phyloP scores from a whole-genome alignment of 192 early-diverging fungal species.

The Piromyces sp. region DNA sequence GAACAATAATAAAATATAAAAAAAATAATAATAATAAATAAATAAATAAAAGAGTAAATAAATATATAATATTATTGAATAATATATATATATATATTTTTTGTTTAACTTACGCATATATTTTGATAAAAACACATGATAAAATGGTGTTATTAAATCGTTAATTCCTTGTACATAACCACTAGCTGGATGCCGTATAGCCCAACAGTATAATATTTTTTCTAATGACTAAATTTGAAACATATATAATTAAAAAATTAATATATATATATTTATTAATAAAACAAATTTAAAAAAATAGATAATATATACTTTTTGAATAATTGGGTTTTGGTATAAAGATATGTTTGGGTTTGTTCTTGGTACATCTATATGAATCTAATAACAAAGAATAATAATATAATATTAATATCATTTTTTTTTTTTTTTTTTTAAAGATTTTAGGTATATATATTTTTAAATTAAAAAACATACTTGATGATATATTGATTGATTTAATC shows the following conservation, averaged over 20 bases:
- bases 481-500: slow-evolving; percentile 68
- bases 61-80: neutral
- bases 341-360: slow-evolving; percentile 70
- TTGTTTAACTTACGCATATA: slow-evolving; percentile 39
- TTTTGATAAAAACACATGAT: slow-evolving; percentile 69
- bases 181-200: slow-evolving; percentile 86
- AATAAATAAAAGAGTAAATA: too few relatives aligned
- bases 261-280: neutral
- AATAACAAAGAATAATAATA: neutral
- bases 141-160: slow-evolving; percentile 91
- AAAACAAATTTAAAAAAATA: neutral
- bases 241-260: too few relatives aligned
- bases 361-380: slow-evolving; percentile 89
- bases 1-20: too few relatives aligned
- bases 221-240: slow-evolving; percentile 80
- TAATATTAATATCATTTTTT: neutral
- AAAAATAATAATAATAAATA: too few relatives aligned
- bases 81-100: neutral
- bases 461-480: slow-evolving; percentile 51
- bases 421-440: slow-evolving; percentile 1
- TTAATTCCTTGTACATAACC: slow-evolving; percentile 99
- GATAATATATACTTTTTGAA: slow-evolving; percentile 59
- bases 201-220: slow-evolving; percentile 89
- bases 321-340: slow-evolving; percentile 60
- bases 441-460: too few relatives aligned